Conservation (phyloP, 352 stramenopile genomes). For the Vaucheria bursata region DNA sequence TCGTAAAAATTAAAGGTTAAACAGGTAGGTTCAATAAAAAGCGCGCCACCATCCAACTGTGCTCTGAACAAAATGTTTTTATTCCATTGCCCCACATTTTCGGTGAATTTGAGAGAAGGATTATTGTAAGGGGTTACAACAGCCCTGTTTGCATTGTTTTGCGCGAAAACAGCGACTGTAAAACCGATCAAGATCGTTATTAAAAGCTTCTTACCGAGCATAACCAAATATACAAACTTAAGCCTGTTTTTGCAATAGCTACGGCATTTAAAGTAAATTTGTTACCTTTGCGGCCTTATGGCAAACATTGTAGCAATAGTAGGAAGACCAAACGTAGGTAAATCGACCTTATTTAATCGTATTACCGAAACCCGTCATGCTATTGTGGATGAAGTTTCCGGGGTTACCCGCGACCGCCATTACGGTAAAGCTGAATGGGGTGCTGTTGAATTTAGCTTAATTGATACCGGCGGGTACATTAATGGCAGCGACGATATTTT, state of each 20-base stretch:
- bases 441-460: slow-evolving; percentile 59
- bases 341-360: slow-evolving; percentile 63
- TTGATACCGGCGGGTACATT: slow-evolving; percentile 69
- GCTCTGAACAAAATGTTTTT: neutral
- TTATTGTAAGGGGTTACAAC: neutral
- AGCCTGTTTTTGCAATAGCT: no score
- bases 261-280: no score
- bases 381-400: slow-evolving; percentile 72
- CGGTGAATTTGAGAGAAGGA: neutral
- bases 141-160: no score
- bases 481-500: slow-evolving; percentile 66
- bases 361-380: slow-evolving; percentile 63
- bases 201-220: no score
- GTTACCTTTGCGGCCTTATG: no score
- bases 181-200: no score
- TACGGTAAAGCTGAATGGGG: slow-evolving; percentile 54
- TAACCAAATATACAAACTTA: no score
- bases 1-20: neutral
- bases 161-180: no score
- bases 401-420: slow-evolving; percentile 74
- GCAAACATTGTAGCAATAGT: slow-evolving; percentile 73
- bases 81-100: neutral
- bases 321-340: slow-evolving; percentile 77
- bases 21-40: neutral
- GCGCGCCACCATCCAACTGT: neutral